A percentile compares a stretch with the other conserved stretches of the same genome.
Evolutionary conservation across 345 rosid genomes (phyloP).

Genomic region (Theobroma cacao): DNA sequence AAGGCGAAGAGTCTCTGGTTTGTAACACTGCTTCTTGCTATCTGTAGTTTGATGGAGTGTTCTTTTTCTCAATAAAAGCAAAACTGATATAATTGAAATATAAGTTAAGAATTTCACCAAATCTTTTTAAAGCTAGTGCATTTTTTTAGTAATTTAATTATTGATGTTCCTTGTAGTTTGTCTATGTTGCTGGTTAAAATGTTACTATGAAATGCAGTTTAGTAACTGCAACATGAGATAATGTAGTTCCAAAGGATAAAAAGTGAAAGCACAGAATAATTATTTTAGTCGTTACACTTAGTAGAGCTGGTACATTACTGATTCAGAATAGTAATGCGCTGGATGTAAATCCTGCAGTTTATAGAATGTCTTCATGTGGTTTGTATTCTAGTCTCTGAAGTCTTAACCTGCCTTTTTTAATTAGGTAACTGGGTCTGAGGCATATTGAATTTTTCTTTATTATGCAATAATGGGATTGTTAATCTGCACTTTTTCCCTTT

Average conservation of each 20-base stretch:
- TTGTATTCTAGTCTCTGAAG: background rate
- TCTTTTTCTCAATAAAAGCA: background rate
- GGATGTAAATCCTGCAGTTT: background rate
- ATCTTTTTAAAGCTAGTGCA: no score
- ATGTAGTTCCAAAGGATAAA: background rate
- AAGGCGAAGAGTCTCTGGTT: constrained; percentile 89
- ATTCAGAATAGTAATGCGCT: constrained; percentile 1
- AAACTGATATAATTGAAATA: background rate
- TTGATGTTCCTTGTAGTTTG: background rate
- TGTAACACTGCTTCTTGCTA: constrained; percentile 21
- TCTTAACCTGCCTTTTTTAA: background rate
- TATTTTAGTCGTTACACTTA: background rate
- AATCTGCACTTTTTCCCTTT: background rate
- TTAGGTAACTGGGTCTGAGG: background rate
- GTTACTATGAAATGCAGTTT: background rate
- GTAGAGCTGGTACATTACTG: background rate
- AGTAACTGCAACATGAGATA: background rate
- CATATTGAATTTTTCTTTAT: background rate
- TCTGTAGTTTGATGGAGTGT: background rate
- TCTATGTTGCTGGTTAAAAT: background rate
- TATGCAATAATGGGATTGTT: background rate
- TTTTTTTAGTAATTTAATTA: background rate
- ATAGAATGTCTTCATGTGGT: background rate
- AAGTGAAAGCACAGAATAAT: background rate
- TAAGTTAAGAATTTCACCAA: background rate